phyloP scores from a whole-genome alignment of 306 rosid genomes.

The Trifolium fragiferum region DNA sequence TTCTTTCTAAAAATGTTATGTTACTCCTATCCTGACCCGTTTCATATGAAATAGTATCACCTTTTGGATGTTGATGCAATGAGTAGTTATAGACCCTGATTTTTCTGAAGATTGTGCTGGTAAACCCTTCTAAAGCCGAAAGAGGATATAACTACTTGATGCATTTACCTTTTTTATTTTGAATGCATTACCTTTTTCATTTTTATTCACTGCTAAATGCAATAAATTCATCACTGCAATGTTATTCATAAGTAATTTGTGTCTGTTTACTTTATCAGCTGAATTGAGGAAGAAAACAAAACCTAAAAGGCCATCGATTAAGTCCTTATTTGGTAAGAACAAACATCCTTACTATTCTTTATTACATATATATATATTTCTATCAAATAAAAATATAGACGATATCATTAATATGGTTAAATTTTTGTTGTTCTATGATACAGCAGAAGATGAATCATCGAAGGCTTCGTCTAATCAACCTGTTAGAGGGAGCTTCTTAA shows the following conservation, averaged over 20 bases:
- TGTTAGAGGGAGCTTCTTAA: constrained; percentile 88
- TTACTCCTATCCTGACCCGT: background rate
- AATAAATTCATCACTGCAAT: constrained; percentile 21
- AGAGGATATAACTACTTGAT: background rate
- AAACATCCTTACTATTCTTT: constrained; percentile 18
- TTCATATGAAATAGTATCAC: background rate
- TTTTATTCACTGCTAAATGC: background rate
- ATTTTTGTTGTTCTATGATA: constrained; percentile 14
- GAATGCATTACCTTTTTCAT: background rate
- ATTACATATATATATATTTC: constrained; percentile 12
- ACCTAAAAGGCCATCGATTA: constrained; percentile 86
- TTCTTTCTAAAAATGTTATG: background rate
- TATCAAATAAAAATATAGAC: background rate
- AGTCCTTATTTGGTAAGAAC: constrained; percentile 79
- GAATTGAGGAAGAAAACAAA: constrained; percentile 85
- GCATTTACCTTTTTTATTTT: constrained; percentile 3
- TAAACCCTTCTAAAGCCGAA: background rate
- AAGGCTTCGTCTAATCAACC: constrained; percentile 55
- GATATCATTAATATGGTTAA: background rate
- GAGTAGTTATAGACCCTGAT: background rate
- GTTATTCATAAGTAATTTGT: constrained; percentile 21
- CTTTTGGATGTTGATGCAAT: constrained; percentile 11
- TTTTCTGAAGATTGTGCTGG: constrained; percentile 6
- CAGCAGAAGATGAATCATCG: constrained; percentile 75
- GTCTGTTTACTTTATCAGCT: constrained; percentile 54